These are phyloP conservation scores for Sclerotinia glacialis DNA, from an alignment of 2,329 filamentous ascomycete genomes.

Conservation along the genomic window DNA sequence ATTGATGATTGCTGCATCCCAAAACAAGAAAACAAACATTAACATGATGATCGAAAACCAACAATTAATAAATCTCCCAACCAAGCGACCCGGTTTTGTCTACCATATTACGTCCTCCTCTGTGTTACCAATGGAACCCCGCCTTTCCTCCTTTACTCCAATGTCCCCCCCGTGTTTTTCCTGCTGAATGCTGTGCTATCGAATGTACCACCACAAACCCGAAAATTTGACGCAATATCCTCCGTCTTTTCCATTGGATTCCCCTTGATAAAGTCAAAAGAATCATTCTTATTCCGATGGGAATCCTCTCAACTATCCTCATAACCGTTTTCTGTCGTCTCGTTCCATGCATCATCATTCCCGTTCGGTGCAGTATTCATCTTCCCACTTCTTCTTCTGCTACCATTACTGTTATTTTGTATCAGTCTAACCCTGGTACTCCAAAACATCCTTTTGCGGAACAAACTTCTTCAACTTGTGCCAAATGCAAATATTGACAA, in stretches of 20 bases:
- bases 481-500: slow-evolving; percentile 61
- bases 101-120: not conserved
- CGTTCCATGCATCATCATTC: not conserved
- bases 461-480: slow-evolving; percentile 28
- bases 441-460: slow-evolving; percentile 31
- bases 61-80: not conserved
- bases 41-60: not conserved
- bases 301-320: too few relatives aligned
- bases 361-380: not conserved
- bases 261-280: not conserved
- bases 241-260: not conserved
- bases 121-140: not conserved
- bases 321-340: too few relatives aligned
- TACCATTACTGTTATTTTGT: not conserved
- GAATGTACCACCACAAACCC: not conserved
- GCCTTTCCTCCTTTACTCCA: not conserved
- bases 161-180: not conserved
- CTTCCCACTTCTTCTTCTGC: not conserved
- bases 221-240: not conserved
- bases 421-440: not conserved
- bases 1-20: not conserved
- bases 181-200: not conserved
- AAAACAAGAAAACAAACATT: not conserved
- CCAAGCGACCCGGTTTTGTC: not conserved
- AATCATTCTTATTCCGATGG: not conserved